Percentiles rank a stretch among this genome's conserved stretches.
These are phyloP conservation scores for Dryas alaskensis DNA, from an alignment of 306 rosid species.

Conservation along the genomic window DNA sequence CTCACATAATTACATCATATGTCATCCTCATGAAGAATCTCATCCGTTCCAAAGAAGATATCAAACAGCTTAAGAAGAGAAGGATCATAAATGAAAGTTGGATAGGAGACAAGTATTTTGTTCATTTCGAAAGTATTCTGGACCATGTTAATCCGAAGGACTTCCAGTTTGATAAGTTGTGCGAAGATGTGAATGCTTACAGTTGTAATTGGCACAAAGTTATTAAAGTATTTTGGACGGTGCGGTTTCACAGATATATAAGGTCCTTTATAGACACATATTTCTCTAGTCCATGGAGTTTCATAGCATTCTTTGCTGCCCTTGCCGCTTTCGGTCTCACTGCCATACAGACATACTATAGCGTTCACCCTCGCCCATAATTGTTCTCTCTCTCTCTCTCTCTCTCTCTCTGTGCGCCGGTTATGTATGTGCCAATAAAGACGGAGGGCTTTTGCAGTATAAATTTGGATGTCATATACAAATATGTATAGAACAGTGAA, in stretches of 20 bases:
- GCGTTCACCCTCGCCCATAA: neutral
- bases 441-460: no score
- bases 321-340: neutral
- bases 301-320: conserved; percentile 7
- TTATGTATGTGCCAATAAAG: no score
- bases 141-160: conserved; percentile 34
- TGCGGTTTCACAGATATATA: neutral
- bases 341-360: neutral
- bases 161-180: conserved; percentile 8
- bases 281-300: conserved; percentile 4
- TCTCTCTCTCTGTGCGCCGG: no score
- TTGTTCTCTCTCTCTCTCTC: no score
- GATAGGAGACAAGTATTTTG: conserved; percentile 12
- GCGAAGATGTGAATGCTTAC: conserved; percentile 8
- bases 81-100: conserved; percentile 3
- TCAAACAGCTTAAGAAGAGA: conserved; percentile 8
- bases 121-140: conserved; percentile 20
- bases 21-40: conserved; percentile 34
- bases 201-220: no score
- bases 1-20: conserved; percentile 33
- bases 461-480: no score
- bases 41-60: conserved; percentile 23
- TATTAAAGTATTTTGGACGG: neutral
- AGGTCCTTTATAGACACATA: neutral
- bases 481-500: no score